These are phyloP conservation scores for Lodderomyces margitis DNA, from an alignment of 1,139 yeast genomes.

Conservation along the genomic window DNA sequence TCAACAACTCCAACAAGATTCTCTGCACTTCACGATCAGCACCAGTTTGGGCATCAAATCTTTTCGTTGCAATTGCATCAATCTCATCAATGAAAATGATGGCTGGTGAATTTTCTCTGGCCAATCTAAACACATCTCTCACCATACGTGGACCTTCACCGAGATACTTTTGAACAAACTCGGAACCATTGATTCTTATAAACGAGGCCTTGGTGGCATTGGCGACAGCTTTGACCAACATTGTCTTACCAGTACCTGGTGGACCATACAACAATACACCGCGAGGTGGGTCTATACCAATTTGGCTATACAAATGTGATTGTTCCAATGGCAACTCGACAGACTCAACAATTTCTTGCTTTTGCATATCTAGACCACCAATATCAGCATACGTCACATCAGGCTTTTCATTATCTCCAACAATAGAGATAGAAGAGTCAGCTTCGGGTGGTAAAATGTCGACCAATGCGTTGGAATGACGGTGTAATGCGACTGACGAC, in stretches of 20 bases:
- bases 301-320: slow-evolving; percentile 92
- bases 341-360: slow-evolving; percentile 97
- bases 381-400: slow-evolving; percentile 91
- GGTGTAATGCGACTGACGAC: slow-evolving; percentile 94
- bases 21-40: slow-evolving; percentile 99
- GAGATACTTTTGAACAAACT: slow-evolving; percentile 94
- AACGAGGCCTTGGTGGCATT: slow-evolving; percentile 94
- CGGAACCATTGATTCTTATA: slow-evolving; percentile 96
- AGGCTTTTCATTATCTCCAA: slow-evolving; percentile 92
- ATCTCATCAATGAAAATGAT: slow-evolving; percentile 97
- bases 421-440: slow-evolving; percentile 91
- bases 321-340: slow-evolving; percentile 96
- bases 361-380: slow-evolving; percentile 99
- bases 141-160: slow-evolving; percentile 99
- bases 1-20: slow-evolving; percentile 88
- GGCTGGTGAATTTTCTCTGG: slow-evolving; percentile 95
- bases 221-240: slow-evolving; percentile 98
- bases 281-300: slow-evolving; percentile 98
- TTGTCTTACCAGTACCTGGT: slow-evolving; percentile 99
- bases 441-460: slow-evolving; percentile 99
- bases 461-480: slow-evolving; percentile 96
- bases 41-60: slow-evolving; percentile 99
- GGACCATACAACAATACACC: slow-evolving; percentile 98
- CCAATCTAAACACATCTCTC: slow-evolving; percentile 94
- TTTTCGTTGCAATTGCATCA: slow-evolving; percentile 98